Conservation (phyloP, 495 filamentous ascomycete species). For the Paragyromitra xinjiangensis region DNA sequence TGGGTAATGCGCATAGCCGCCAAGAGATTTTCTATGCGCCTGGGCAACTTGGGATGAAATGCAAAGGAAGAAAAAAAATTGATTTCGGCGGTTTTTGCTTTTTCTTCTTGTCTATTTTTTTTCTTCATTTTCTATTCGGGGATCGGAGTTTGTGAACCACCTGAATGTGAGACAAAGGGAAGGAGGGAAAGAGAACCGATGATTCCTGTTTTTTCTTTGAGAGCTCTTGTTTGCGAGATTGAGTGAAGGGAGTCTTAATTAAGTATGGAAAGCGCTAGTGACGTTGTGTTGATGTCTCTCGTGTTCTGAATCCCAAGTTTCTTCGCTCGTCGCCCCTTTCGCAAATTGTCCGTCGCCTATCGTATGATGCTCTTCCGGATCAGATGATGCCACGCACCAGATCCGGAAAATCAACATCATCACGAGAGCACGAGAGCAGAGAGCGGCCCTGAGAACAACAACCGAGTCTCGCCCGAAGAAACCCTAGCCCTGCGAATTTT, state of each 20-base stretch:
- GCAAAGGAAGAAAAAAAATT: not conserved
- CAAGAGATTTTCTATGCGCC: not conserved
- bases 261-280: not conserved
- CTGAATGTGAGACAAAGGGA: not conserved
- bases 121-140: not conserved
- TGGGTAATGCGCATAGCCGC: not conserved
- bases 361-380: slow-evolving; percentile 4
- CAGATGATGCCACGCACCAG: slow-evolving; percentile 24
- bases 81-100: not conserved
- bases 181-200: not conserved
- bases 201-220: not conserved
- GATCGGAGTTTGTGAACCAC: not conserved
- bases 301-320: not conserved
- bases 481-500: slow-evolving; percentile 29
- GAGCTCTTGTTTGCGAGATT: not conserved
- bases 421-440: not conserved
- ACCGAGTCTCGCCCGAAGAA: slow-evolving; percentile 7
- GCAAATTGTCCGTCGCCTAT: not conserved
- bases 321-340: not conserved
- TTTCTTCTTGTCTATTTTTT: not conserved
- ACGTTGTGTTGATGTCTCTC: not conserved
- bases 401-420: not conserved
- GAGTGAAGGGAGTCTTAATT: not conserved
- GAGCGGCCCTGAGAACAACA: too few species aligned
- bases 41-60: not conserved